phyloP scores from a whole-genome alignment of 129 eudicot genomes.

The Erigeron canadensis region DNA sequence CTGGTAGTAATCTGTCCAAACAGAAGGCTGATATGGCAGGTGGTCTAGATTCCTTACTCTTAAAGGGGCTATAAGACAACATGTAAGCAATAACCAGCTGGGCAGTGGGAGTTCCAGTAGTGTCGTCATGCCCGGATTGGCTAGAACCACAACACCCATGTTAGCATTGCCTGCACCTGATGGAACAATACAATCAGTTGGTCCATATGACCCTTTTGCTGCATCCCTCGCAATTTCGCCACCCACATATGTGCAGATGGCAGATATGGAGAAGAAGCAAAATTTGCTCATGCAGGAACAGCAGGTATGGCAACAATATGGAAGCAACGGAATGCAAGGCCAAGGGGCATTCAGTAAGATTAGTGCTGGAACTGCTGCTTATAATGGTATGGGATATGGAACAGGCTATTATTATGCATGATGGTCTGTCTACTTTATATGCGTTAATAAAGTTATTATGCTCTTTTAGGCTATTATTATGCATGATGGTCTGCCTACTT shows the following conservation, averaged over 20 bases:
- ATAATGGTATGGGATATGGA: slow-evolving; percentile 40
- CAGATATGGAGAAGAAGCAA: slow-evolving; percentile 65
- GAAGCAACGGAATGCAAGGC: slow-evolving; percentile 62
- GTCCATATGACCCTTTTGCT: slow-evolving; percentile 65
- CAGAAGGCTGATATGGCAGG: slow-evolving; percentile 56
- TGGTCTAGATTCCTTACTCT: slow-evolving; percentile 58
- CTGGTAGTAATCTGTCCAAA: slow-evolving; percentile 51
- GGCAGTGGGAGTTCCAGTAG: slow-evolving; percentile 62
- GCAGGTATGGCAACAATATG: slow-evolving; percentile 58
- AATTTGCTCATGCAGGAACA: slow-evolving; percentile 58
- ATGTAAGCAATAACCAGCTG: slow-evolving; percentile 37
- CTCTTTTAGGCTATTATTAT: neutral
- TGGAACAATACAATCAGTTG: slow-evolving; percentile 44
- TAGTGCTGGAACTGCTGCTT: slow-evolving; percentile 26
- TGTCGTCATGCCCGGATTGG: slow-evolving; percentile 45
- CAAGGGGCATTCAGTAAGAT: slow-evolving; percentile 46
- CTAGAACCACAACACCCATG: slow-evolving; percentile 40
- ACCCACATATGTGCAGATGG: slow-evolving; percentile 63
- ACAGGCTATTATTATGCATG: slow-evolving; percentile 43
- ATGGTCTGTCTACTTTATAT: slow-evolving; percentile 19
- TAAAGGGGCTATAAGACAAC: slow-evolving; percentile 60
- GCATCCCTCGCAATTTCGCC: slow-evolving; percentile 57
- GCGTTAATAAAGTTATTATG: slow-evolving; percentile 1
- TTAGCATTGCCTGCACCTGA: slow-evolving; percentile 63
- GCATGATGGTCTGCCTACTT: neutral